A percentile compares a stretch with the other conserved stretches of the same genome.
phyloP scores from a whole-genome alignment of 2,329 filamentous ascomycete species.

The Aspergillus aculeatus region DNA sequence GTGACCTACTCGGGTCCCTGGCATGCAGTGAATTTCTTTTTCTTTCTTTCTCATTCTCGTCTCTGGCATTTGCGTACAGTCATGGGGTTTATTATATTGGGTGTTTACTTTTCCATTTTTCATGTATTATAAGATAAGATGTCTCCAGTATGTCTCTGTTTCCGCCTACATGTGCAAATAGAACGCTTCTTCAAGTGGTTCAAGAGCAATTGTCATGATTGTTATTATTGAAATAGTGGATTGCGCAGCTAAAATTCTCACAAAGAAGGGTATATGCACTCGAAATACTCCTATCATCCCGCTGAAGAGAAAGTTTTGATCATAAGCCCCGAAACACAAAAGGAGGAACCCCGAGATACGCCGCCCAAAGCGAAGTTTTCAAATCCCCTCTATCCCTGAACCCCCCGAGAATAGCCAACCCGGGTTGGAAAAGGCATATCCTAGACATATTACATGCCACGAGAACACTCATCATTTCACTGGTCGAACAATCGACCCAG shows the following conservation, averaged over 20 bases:
- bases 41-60: background rate
- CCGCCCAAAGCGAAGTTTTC: background rate
- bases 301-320: background rate
- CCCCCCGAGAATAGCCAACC: background rate
- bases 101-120: background rate
- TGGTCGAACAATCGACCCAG: constrained; percentile 73
- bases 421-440: background rate
- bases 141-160: background rate
- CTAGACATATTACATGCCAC: background rate
- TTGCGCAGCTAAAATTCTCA: background rate
- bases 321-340: background rate
- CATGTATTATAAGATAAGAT: constrained; percentile 9
- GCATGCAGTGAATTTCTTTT: background rate
- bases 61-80: background rate
- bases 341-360: background rate
- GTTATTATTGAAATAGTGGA: background rate
- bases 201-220: background rate
- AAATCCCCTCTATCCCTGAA: background rate
- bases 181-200: background rate
- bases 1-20: background rate
- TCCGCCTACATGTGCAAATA: background rate
- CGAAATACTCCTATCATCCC: background rate
- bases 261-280: constrained; percentile 6
- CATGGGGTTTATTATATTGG: background rate
- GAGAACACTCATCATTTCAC: constrained; percentile 13